Base-by-base conservation (phyloP, 1,284 basidiomycete genomes). In the Cerrena zonata region DNA sequence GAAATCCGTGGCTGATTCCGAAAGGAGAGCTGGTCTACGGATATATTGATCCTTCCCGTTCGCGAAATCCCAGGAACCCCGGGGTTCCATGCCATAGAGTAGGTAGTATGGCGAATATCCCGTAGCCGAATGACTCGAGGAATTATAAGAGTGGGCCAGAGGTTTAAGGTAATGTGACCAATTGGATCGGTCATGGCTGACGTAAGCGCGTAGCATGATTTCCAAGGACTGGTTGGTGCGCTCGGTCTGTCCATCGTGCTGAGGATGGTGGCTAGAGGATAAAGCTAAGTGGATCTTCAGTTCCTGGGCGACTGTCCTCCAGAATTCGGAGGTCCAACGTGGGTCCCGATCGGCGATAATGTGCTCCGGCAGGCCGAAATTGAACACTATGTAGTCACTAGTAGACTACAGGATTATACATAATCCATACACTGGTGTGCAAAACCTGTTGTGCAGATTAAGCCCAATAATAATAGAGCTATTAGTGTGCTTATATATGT, bases 171-270 rank as follows among this genome's bases (percentile, higher is more conserved):
- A 34, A 7, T n/a, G 10, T 23, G 30, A 36, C 50, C 53, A 54
- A 39, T 52, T 47, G 19, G 50, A 39, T 2, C 47, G 49, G 4
- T 38, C 11, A 11, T 15, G n/a, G 34, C 12, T 24, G 5, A 54
- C 48, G 41, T 56, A 56, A 1, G 56, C 53, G 0, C 56, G 46
- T 10, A 56, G 46, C n/a, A 46, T 49, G 2, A 47, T 53, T 25
- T 62, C 61, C 2, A 62, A 41, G 1, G 41, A 45, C 42, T 56
- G 48, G 30, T 62, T 62, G 1, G 54, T 25, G 4, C 52, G 21
- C 36, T 62, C 58, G 0, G 56, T 61, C 39, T 60, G 59, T 5
- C 61, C 59, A 30, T 62, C 55, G 19, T 45, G 41, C 27, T 62
- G 55, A 5, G 59, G 59, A 34, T 62, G 60, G 46, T 60, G 53